Evolutionary conservation across 202 grass and related monocot species (phyloP), one percentile per base, ranked within the genome.

Genomic region (Bolboschoenoplectus hybrid): DNA sequence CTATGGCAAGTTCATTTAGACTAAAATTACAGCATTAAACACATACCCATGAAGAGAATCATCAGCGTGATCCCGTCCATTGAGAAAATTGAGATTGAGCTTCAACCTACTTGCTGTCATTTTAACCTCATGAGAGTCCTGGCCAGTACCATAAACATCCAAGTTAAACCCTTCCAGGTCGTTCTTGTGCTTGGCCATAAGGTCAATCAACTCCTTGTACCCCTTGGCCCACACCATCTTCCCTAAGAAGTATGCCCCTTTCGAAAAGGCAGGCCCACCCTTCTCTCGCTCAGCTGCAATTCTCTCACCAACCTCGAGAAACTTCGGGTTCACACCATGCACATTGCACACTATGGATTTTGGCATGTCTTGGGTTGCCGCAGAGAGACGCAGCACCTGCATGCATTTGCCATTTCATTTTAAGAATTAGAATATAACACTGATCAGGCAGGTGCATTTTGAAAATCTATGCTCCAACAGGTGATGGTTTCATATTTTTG

Each of bases 191-290:
- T 94, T 94, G 2, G 83, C 85, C 14, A 87, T 88, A 82, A 97
- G 86, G 87, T 97, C 86, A 84, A 94, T 94, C 44, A 97, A 61
- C 51, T 97, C 92, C 67, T 86, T 90, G 82, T 97, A 94, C 61
- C 92, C 95, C 88, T 97, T 94, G 67, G 95, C 92, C 95, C 95
- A 97, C 2, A 97, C 95, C 95, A 97, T 97, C 89, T 97, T 97
- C 80, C 95, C 92, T 3, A 94, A 84, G 80, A 94, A 97, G 87
- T 97, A 97, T 83, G 92, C 92, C 76, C 95, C 92, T 87, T 97
- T 90, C 0, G 92, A 91, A 75, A 97, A 94, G 73, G 88, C 88
- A 12, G 91, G 88, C 32, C 80, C 67, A 45, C 86, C 89, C 75
- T 86, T 86, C 34, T 89, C 82, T 77, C 50, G 85, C 85, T 89